These are phyloP conservation scores for Periconia sp. DNA, from an alignment of 2,329 filamentous ascomycete species.

Conservation along the genomic window DNA sequence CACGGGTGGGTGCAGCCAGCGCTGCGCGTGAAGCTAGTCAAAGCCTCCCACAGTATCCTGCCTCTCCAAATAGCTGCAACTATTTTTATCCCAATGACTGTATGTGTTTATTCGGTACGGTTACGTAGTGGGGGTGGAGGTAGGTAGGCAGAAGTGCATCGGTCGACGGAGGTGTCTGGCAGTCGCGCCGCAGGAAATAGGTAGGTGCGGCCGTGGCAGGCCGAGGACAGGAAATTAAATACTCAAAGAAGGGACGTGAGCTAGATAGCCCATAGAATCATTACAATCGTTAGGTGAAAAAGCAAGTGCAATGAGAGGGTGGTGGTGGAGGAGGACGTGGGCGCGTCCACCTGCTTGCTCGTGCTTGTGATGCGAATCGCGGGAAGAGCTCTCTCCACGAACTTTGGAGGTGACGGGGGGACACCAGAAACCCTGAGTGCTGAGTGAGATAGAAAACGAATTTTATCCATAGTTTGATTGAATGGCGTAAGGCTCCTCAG, in stretches of 20 bases:
- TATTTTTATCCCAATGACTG: neutral
- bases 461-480: neutral
- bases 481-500: neutral
- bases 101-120: constrained; percentile 16
- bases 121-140: constrained; percentile 12
- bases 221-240: constrained; percentile 18
- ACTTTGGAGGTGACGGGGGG: constrained; percentile 4
- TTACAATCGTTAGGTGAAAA: constrained; percentile 29
- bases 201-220: neutral
- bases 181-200: constrained; percentile 15
- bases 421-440: constrained; percentile 4
- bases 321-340: constrained; percentile 16
- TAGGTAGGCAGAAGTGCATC: constrained; percentile 26
- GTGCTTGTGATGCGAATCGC: constrained; percentile 10
- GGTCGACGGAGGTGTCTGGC: constrained; percentile 21
- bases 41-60: constrained; percentile 3
- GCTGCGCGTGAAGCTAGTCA: constrained; percentile 21
- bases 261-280: constrained; percentile 21
- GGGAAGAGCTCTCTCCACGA: constrained; percentile 1
- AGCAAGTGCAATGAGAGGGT: constrained; percentile 15
- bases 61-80: neutral
- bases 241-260: constrained; percentile 24
- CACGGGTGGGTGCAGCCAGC: constrained; percentile 20
- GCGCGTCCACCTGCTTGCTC: constrained; percentile 33
- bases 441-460: neutral